Base-by-base conservation (phyloP, 371 early-diverging fungal species). In the Parasitella parasitica region DNA sequence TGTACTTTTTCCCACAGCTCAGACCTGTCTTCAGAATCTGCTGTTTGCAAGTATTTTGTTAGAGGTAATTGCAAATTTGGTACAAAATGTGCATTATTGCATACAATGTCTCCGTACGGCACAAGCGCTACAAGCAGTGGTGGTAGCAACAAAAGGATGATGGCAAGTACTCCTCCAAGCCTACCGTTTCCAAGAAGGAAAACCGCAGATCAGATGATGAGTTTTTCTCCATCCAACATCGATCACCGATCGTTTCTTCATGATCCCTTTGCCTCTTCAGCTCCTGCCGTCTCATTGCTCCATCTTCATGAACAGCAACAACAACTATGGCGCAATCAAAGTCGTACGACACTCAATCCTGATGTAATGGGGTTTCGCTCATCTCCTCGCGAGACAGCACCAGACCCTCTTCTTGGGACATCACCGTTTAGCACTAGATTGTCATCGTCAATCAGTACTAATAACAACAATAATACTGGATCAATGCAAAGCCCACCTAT, bases 41-140 rank as follows among this genome's bases (percentile, higher is more conserved):
- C 80, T 27, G 83, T 88, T 6, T 92, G 92, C 82, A 88, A 89
- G 67, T 91, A 91, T 69, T 91, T 82, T 67, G 52, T 87, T 46
- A 91, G 91, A 74, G 91, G 92, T 35, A 91, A 87, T 51, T 92
- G 92, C 78, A 90, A 89, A 61, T 92, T 89, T 78, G 93, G 91
- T 26, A 86, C 75, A 63, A 90, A 88, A 58, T 92, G 91, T 58
- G 91, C 91, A 4, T 74, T 90, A 50, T 75, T 84, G 7, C 91
- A 91, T 65, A 69, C 75, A 8, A 61, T 69, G 65, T 69, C 73
- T 22, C 60, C 71, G 5, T 65, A 59, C 32, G 37, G 58, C 32
- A 54, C 52, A 27, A 54, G 36, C 20, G 35, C n/a, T 26, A 54
- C 41, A 26, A 57, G 53, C 20, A 43, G 9, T 22, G 43, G 43